Evolutionary conservation across 495 filamentous ascomycete genomes (phyloP), one percentile per base, ranked within the genome.

Genomic region (Podospora bellae-mahoneyi): DNA sequence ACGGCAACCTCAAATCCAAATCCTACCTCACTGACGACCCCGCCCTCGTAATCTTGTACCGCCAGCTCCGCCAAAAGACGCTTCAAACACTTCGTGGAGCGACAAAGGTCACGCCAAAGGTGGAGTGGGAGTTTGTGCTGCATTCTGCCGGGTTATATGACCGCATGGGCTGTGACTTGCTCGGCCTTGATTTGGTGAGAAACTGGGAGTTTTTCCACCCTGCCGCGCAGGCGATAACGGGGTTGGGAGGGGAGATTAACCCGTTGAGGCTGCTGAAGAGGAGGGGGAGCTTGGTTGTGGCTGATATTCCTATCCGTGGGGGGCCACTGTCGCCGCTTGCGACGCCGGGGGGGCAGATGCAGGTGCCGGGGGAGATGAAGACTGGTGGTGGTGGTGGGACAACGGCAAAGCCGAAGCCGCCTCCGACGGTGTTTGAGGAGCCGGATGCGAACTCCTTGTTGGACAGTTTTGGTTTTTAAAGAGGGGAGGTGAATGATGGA

Each of bases 81-180:
- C 78, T 96, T 1, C 92, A 94, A 76, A 96, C 93, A 2, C 85
- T 97, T 15, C 88, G 90, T 59, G 93, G 93, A 0, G 92, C 92
- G 19, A 89, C 89, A 1, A 92, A 92, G 76, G 85, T 97, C n/a
- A 88, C 89, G 4, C 89, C 91, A 0, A 83, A 83, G 57, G 89
- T 86, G 2, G 95, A 98, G 78, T 97, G 91, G 90, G 88, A 89
- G 30, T 97, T 98, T 72, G 87, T 99, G 4, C 77, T 97, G 28
- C 92, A 96, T 71, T 97, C 91, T 62, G 94, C 94, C 10, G 83
- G 91, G 34, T 82, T 97, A 4, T 97, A 98, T 72, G 89, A 92
- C 75, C 88, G 96, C 0, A 98, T 98, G 96, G 95, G 95, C 15
- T 96, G 95, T 72, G 94, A 97, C 75, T 73, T 97, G n/a, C 86